A percentile compares a stretch with the other conserved stretches of the same genome.
Conservation (phyloP, 73 alveolate species). For the Paramecium sonneborni region DNA sequence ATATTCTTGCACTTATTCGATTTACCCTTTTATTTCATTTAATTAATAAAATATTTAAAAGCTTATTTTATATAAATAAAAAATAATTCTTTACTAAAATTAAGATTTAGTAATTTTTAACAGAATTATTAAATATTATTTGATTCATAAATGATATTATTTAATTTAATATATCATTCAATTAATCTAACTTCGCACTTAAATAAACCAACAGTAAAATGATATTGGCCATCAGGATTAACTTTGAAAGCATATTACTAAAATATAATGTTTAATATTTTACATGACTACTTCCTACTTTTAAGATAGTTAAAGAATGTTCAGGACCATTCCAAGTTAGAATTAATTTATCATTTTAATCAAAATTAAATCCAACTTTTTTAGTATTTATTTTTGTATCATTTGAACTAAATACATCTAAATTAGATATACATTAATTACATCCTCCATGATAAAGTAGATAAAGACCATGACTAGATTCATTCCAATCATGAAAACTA, state of each 20-base stretch:
- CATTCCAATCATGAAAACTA: slow-evolving; percentile 46
- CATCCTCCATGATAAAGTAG: slow-evolving; percentile 50
- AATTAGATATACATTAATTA: background rate
- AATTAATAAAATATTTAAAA: too few species aligned
- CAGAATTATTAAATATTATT: too few species aligned
- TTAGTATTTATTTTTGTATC: background rate
- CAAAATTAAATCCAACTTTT: slow-evolving; percentile 18
- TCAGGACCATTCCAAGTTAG: slow-evolving; percentile 45
- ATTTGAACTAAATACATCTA: slow-evolving; percentile 30
- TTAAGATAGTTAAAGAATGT: background rate
- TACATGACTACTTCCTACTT: slow-evolving; percentile 40
- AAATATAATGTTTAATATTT: background rate
- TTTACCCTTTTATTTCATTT: slow-evolving; percentile 25
- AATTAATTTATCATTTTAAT: slow-evolving; percentile 9
- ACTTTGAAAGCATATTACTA: slow-evolving; percentile 34
- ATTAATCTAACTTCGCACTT: slow-evolving; percentile 16
- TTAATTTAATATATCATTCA: background rate
- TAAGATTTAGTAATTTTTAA: too few species aligned
- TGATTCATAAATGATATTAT: background rate
- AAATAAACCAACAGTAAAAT: slow-evolving; percentile 18
- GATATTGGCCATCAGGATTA: slow-evolving; percentile 47
- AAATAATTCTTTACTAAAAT: background rate
- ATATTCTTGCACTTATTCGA: background rate
- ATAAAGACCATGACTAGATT: slow-evolving; percentile 25
- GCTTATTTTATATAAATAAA: background rate